Base-by-base conservation (phyloP, 768 basidiomycete species). In the Auricularia cornea region DNA sequence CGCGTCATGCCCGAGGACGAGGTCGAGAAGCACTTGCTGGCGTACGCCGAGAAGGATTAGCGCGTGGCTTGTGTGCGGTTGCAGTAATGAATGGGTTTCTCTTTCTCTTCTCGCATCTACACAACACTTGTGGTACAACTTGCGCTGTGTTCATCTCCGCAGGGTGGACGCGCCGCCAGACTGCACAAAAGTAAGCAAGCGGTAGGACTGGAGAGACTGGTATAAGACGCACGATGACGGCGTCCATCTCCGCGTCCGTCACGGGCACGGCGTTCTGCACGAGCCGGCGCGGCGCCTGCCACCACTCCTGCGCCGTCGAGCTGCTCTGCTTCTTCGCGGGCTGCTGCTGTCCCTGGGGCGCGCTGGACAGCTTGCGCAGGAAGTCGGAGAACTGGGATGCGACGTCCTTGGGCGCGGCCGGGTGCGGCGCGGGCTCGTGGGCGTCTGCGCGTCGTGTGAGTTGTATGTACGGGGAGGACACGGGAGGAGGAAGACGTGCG, bases 31-130 rank as follows among this genome's bases (percentile, higher is more conserved):
- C 84, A 92, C 72, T 73, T 94, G 73, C 76, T 92, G 60, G 92
- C 92, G 62, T 94, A 92, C 67, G 92, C 91, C 54, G 92, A 94
- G 81, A 92, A 90, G 74, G 92, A 94, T 74, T 94, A 78, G 80
- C 68, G 28, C 44, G 10, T 52, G 11, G 31, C 16, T 26, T 31
- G n/a, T 62, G 38, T 40, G 38, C 18, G 38, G 8, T 8, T 8
- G 38, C 23, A 56, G n/a, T 30, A 30, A 59, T 59, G 56, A 59
- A 38, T 14, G 35, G 35, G 30, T 65, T 40, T 59, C 38, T 44
- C 23, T 48, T 18, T 29, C 30, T 20, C 1, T 30, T n/a, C 11
- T 33, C 52, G 26, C 35, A 38, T 38, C 35, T 38, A 38, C 35
- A 38, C 8, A 54, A 41, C 48, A 59, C 8, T 44, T 31, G 30